Evolutionary conservation across 768 basidiomycete genomes (phyloP), one percentile per base, ranked within the genome.

Genomic region (Boletus bicolor): DNA sequence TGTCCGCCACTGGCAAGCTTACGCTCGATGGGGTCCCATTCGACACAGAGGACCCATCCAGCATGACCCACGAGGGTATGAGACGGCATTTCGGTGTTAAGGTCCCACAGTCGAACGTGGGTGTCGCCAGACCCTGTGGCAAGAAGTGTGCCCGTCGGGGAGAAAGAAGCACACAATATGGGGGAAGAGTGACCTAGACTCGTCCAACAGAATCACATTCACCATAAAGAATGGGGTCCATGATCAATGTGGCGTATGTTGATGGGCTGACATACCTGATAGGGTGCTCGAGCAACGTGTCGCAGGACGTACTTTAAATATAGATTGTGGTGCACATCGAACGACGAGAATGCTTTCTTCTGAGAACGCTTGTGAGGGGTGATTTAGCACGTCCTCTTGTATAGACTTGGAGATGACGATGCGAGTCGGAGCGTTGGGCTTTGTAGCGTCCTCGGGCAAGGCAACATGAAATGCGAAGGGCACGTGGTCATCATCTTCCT

Each of bases 71-170:
- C 73, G 17, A 98, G 79, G 14, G 86, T 87, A 67, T 91, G 88
- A 39, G 90, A 91, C 1, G 97, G 96, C 7, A 85, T 88, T 71
- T 98, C 97, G 0, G 91, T 96, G 65, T 88, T 82, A 47, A 98
- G 81, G 71, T 98, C 89, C 97, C 97, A 98, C 24, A 99, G 73
- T 4, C 97, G 83, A 12, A 89, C 93, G 54, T 87, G 91, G 28
- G 90, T 92, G 67, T 98, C 97, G 2, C 95, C 97, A 0, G 93
- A 92, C 2, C 97, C 97, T 0, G 97, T 99, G 10, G 94, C 96
- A 15, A 97, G 86, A 42, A 90, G 76, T 59, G 82, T 82, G 9
- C 97, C 96, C 0, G 94, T 97, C 0, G 97, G 97, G 7, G 94
- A 97, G 71, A 98, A 97, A 1, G 92, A 85, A 41, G 95, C 93